phyloP scores from a whole-genome alignment of 208 protist genomes.

The Novymonas esmeraldas region DNA sequence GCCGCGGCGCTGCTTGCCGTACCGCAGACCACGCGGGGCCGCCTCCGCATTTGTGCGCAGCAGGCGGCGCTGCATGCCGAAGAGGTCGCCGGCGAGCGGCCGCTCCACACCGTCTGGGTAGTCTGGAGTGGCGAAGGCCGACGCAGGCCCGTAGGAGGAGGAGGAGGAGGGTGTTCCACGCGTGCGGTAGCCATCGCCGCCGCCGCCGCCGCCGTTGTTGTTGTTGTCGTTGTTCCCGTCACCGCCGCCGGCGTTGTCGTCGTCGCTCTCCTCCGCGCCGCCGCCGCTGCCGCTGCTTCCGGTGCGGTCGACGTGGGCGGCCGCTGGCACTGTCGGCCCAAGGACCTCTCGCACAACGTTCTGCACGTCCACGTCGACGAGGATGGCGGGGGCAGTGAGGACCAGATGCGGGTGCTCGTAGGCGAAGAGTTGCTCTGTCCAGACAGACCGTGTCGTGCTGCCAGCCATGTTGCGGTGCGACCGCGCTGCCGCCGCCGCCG shows the following conservation, averaged over 20 bases:
- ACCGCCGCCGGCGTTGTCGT: not conserved
- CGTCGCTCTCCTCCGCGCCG: not conserved
- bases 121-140: not conserved
- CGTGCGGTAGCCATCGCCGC: not conserved
- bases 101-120: slow-evolving; percentile 15
- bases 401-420: slow-evolving; percentile 29
- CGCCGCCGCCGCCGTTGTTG: too few relatives aligned
- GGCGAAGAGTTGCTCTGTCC: slow-evolving; percentile 30
- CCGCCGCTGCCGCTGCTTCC: not conserved
- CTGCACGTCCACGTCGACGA: slow-evolving; percentile 30
- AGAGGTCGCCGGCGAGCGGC: slow-evolving; percentile 16
- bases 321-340: not conserved
- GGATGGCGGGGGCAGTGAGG: slow-evolving; percentile 16
- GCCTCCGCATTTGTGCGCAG: slow-evolving; percentile 18
- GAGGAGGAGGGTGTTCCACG: not conserved
- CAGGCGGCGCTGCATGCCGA: slow-evolving; percentile 24
- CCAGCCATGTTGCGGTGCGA: not conserved
- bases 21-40: slow-evolving; percentile 24
- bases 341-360: slow-evolving; percentile 17
- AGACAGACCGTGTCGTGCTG: slow-evolving; percentile 13
- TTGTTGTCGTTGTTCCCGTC: too few relatives aligned
- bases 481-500: not conserved
- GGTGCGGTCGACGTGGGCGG: not conserved
- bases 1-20: slow-evolving; percentile 20
- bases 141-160: not conserved